These are phyloP conservation scores for Monosporozyma servazzii DNA, from an alignment of 805 yeast genomes.

Conservation along the genomic window DNA sequence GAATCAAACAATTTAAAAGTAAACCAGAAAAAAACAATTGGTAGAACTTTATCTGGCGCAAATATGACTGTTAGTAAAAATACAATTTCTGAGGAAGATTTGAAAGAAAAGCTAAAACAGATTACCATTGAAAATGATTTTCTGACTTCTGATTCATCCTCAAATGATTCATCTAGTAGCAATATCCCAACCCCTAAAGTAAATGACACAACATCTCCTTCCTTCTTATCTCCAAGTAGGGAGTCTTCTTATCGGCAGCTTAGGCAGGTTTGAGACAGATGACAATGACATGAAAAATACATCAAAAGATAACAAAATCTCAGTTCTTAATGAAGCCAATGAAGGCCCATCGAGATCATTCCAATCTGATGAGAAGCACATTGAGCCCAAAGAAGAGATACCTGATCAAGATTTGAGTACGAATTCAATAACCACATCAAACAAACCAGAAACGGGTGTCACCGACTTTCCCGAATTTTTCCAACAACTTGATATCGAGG, in stretches of 20 bases:
- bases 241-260: conserved; percentile 5
- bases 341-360: background rate
- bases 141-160: conserved; percentile 6
- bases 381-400: background rate
- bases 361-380: background rate
- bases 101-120: background rate
- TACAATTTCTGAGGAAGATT: background rate
- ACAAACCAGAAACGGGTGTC: background rate
- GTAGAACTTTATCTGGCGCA: background rate
- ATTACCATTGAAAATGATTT: conserved; percentile 1
- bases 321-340: background rate
- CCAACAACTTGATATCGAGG: background rate
- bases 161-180: conserved; percentile 4
- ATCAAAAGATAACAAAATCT: background rate
- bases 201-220: conserved; percentile 7
- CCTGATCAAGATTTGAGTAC: background rate
- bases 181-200: conserved; percentile 12
- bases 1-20: background rate
- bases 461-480: background rate
- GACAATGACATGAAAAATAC: background rate
- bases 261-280: conserved; percentile 10
- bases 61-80: background rate
- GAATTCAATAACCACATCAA: background rate
- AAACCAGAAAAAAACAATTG: background rate
- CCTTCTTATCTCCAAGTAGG: background rate